phyloP scores from a whole-genome alignment of 2,329 filamentous ascomycete species.

The Sodiomyces alkalinus region DNA sequence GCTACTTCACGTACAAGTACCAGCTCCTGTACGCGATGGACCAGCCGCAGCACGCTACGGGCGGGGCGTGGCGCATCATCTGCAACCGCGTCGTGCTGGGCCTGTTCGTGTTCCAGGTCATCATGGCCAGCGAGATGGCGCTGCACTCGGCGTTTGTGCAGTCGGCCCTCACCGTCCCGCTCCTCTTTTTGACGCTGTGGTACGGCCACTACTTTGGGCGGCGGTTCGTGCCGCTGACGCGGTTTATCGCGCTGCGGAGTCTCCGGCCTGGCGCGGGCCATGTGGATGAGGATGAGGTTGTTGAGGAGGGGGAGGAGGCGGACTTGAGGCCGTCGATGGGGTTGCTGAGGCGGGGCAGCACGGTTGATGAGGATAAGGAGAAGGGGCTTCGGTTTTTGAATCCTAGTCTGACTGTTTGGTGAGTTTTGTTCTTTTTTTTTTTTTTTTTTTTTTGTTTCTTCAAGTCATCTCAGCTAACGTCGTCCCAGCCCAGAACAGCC shows the following conservation, averaged over 20 bases:
- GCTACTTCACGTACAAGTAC: constrained; percentile 90
- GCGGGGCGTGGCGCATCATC: constrained; percentile 91
- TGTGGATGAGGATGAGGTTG: constrained; percentile 21
- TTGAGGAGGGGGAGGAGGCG: constrained; percentile 20
- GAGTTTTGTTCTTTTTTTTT: constrained; percentile 25
- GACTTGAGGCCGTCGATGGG: constrained; percentile 21
- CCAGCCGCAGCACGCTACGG: constrained; percentile 85
- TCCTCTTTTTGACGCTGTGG: constrained; percentile 73
- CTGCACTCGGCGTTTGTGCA: constrained; percentile 57
- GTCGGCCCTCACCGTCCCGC: constrained; percentile 57
- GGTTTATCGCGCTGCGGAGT: constrained; percentile 81
- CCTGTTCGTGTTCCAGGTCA: constrained; percentile 74
- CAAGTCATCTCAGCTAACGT: constrained; percentile 4
- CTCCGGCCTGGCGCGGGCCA: constrained; percentile 40
- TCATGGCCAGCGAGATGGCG: constrained; percentile 77
- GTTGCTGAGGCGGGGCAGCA: constrained; percentile 39
- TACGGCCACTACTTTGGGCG: constrained; percentile 69
- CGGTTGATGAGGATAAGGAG: constrained; percentile 58
- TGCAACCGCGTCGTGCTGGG: constrained; percentile 83
- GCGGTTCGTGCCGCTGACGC: constrained; percentile 77
- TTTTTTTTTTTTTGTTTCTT: neutral
- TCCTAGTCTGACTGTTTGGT: constrained; percentile 55
- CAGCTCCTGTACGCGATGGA: constrained; percentile 98
- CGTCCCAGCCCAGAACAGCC: constrained; percentile 44
- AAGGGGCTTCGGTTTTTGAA: constrained; percentile 59